Evolutionary conservation across 768 basidiomycete species (phyloP).

Genomic region (Leccinum disarticulatum): DNA sequence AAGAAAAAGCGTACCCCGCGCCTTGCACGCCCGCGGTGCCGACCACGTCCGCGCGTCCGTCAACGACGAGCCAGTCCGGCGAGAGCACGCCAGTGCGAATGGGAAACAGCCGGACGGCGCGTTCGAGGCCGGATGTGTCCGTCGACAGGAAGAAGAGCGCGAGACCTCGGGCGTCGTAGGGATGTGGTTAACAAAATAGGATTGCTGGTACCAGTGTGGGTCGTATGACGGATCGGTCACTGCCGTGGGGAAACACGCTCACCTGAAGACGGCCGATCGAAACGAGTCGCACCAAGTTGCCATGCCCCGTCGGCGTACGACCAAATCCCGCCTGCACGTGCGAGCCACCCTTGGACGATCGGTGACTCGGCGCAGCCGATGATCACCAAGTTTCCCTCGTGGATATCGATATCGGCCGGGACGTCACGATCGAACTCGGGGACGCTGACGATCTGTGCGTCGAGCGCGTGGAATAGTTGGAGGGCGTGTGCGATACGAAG

Average conservation of each 20-base stretch:
- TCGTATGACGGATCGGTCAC: neutral
- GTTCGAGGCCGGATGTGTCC: slow-evolving; percentile 60
- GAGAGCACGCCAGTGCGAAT: slow-evolving; percentile 75
- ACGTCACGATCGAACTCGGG: slow-evolving; percentile 14
- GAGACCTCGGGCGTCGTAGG: slow-evolving; percentile 29
- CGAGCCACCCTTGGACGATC: slow-evolving; percentile 36
- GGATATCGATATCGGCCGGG: neutral
- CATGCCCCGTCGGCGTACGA: slow-evolving; percentile 21
- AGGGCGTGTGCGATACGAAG: slow-evolving; percentile 68
- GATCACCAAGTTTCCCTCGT: slow-evolving; percentile 55
- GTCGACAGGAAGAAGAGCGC: slow-evolving; percentile 63
- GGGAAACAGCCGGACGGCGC: slow-evolving; percentile 72
- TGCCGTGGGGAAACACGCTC: neutral
- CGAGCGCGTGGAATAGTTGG: slow-evolving; percentile 66
- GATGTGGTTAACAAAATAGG: slow-evolving; percentile 54
- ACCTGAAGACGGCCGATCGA: slow-evolving; percentile 25
- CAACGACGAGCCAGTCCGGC: slow-evolving; percentile 77
- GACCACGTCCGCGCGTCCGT: slow-evolving; percentile 47
- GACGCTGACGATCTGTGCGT: slow-evolving; percentile 56
- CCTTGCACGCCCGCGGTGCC: slow-evolving; percentile 73
- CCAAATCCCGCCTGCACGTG: slow-evolving; percentile 15
- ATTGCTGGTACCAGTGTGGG: slow-evolving; percentile 32
- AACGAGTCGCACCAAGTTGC: slow-evolving; percentile 14
- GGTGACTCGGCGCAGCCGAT: slow-evolving; percentile 45
- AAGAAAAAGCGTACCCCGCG: slow-evolving; percentile 59